phyloP scores from a whole-genome alignment of 2,329 filamentous ascomycete genomes.

The Shiraia sp. region DNA sequence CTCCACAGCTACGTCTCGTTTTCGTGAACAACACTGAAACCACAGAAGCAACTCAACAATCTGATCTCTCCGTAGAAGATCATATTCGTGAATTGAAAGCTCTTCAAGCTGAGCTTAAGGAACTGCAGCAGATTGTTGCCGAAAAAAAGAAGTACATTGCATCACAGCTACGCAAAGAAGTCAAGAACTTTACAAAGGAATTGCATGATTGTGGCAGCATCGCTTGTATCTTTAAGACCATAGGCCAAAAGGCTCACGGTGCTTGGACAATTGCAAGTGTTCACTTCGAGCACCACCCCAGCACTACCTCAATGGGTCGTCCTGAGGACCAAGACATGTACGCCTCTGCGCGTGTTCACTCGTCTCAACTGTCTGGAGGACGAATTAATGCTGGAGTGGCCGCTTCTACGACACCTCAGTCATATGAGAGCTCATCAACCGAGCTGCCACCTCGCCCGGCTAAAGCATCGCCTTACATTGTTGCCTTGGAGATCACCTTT shows the following conservation, averaged over 20 bases:
- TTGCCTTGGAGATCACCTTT: conserved; percentile 51
- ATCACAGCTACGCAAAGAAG: conserved; percentile 32
- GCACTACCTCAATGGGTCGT: conserved; percentile 29
- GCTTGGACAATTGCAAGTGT: conserved; percentile 38
- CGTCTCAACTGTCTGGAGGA: conserved; percentile 21
- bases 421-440: conserved; percentile 14
- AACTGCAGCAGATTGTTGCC: conserved; percentile 44
- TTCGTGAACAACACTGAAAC: conserved; percentile 13
- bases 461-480: conserved; percentile 37
- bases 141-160: conserved; percentile 42
- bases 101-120: conserved; percentile 45
- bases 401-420: conserved; percentile 10
- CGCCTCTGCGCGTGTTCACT: conserved; percentile 18
- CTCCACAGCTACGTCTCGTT: conserved; percentile 36
- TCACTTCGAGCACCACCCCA: conserved; percentile 28
- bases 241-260: conserved; percentile 42
- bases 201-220: conserved; percentile 50
- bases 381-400: conserved; percentile 8
- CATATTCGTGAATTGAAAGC: conserved; percentile 47
- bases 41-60: conserved; percentile 6
- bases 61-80: conserved; percentile 35
- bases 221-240: conserved; percentile 47
- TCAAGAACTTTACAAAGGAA: conserved; percentile 42
- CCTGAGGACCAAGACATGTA: conserved; percentile 20
- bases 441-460: conserved; percentile 27